These are phyloP conservation scores for Boehmeria nivea DNA, from an alignment of 306 rosid genomes.

Conservation along the genomic window DNA sequence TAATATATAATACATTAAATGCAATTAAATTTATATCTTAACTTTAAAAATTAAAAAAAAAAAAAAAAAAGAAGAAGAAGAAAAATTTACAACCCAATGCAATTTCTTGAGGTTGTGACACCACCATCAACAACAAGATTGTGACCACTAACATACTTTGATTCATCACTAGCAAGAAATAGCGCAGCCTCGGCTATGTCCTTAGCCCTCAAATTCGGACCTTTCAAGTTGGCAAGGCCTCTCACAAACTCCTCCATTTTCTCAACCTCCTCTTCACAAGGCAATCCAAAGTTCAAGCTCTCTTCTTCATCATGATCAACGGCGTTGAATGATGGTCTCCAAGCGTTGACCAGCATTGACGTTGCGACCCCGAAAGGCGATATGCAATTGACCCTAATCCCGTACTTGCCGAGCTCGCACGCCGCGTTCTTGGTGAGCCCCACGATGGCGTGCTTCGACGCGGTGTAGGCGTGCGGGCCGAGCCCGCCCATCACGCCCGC, in stretches of 20 bases:
- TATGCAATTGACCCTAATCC: slow-evolving; percentile 76
- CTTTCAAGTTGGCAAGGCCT: slow-evolving; percentile 66
- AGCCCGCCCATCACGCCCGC: slow-evolving; percentile 77
- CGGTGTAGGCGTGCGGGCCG: slow-evolving; percentile 88
- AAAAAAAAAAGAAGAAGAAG: neutral
- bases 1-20: neutral
- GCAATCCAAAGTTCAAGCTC: slow-evolving; percentile 37
- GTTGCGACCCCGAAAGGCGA: slow-evolving; percentile 97
- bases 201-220: slow-evolving; percentile 53
- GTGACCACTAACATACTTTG: slow-evolving; percentile 87
- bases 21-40: neutral
- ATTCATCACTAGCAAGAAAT: slow-evolving; percentile 88
- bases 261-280: slow-evolving; percentile 49
- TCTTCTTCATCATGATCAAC: slow-evolving; percentile 21
- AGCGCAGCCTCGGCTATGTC: slow-evolving; percentile 93
- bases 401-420: slow-evolving; percentile 70
- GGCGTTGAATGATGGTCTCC: slow-evolving; percentile 34
- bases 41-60: too few species aligned
- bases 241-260: slow-evolving; percentile 81
- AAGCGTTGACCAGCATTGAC: slow-evolving; percentile 72
- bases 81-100: slow-evolving; percentile 43
- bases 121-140: slow-evolving; percentile 94
- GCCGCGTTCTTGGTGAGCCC: slow-evolving; percentile 77
- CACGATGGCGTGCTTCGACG: slow-evolving; percentile 88
- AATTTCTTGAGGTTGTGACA: slow-evolving; percentile 68